Evolutionary conservation across 495 filamentous ascomycete genomes (phyloP).

Genomic region (Sordaria brevicollis): DNA sequence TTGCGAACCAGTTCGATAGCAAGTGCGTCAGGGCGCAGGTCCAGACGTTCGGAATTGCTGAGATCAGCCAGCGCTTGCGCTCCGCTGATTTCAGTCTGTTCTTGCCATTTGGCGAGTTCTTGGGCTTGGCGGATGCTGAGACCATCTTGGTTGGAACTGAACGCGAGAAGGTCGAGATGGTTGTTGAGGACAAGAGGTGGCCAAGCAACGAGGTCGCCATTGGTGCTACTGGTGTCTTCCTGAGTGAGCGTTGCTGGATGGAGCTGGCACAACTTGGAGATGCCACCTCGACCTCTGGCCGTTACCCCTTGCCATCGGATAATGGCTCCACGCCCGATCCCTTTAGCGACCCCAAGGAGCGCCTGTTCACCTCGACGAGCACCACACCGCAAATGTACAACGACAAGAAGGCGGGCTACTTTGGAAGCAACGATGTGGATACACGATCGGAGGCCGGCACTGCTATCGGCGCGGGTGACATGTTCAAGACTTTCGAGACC

Average conservation of each 20-base stretch:
- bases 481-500: constrained; percentile 96
- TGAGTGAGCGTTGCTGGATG: constrained; percentile 91
- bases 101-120: constrained; percentile 89
- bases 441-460: constrained; percentile 84
- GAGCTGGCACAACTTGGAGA: constrained; percentile 74
- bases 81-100: constrained; percentile 95
- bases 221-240: constrained; percentile 86
- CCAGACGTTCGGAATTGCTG: constrained; percentile 91
- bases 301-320: constrained; percentile 37
- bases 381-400: constrained; percentile 56
- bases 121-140: constrained; percentile 77
- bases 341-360: constrained; percentile 61
- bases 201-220: constrained; percentile 82
- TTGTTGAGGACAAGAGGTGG: constrained; percentile 85
- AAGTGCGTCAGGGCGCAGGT: constrained; percentile 94
- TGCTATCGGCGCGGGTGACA: constrained; percentile 82
- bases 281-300: constrained; percentile 39
- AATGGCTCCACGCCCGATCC: constrained; percentile 27
- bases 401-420: constrained; percentile 72
- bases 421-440: constrained; percentile 74
- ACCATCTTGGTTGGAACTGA: constrained; percentile 83
- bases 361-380: constrained; percentile 48
- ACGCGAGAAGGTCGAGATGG: constrained; percentile 79
- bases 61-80: constrained; percentile 85
- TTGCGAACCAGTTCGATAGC: constrained; percentile 97